Base-by-base conservation (phyloP, 108 stramenopile species). In the Fragilaria crotonensis region DNA sequence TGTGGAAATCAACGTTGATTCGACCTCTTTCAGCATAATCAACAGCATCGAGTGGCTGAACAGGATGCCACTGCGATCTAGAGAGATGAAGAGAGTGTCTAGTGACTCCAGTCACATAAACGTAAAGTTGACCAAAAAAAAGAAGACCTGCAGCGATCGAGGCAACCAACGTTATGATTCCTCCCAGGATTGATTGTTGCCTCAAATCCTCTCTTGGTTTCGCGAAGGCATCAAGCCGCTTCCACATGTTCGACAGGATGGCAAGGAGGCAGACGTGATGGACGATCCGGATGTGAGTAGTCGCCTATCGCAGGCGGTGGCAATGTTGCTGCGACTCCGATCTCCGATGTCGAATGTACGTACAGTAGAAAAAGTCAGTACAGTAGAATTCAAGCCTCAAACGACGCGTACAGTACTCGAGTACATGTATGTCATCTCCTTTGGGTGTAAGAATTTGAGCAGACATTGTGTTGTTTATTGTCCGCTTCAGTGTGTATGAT, bases 161-260 rank as follows among this genome's bases (percentile, higher is more conserved):
- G 3, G 90, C 90, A 7, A 92, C 50, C 30, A 88, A 46, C 25
- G 87, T 92, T 27, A 92, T 88, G 50, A 76, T 33, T 20, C 90
- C 90, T 19, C 90, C 90, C 7, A 73, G 33, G 7, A 71, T 65
- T 30, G 84, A 78, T 44, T 78, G 76, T 45, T 79, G 62, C 21
- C 78, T 77, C 26, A 83, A 63, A 60, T 87, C 83, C 30, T 81
- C 82, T 19, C 85, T 48, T 5, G 85, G 78, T 59, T 86, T 92
- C 36, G 72, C 76, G 62, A 86, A 88, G 57, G 81, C 76, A 54
- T 87, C 83, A 23, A 61, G 75, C 45, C 50, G 60, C 29, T 57
- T 31, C 33, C 58, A 22, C 52, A 75, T 60, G 20, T 5, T 54
- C 18, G 26, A 54, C 9, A 45, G 57, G 23, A 30, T 48, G 45